Evolutionary conservation across 2,329 filamentous ascomycete species (phyloP).

Genomic region (Epicoccum sorghinum): DNA sequence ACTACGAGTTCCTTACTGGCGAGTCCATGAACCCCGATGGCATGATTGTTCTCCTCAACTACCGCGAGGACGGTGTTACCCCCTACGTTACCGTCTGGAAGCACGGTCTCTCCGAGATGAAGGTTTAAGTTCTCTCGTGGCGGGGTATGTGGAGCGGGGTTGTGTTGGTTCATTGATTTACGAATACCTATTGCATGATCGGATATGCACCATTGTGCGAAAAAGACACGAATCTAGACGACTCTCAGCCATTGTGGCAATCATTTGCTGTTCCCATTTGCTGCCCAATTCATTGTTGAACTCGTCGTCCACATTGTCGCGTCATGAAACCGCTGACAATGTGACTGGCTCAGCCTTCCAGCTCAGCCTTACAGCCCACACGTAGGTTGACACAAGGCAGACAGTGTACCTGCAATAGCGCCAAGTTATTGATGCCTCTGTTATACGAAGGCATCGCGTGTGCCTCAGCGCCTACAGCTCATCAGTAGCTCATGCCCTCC

Average conservation of each 20-base stretch:
- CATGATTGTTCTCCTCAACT: slow-evolving; percentile 96
- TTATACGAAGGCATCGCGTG: neutral
- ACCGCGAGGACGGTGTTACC: slow-evolving; percentile 93
- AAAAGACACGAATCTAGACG: slow-evolving; percentile 44
- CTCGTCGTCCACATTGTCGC: too few species aligned
- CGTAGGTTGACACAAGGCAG: too few species aligned
- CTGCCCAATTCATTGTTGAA: neutral
- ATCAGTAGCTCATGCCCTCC: neutral
- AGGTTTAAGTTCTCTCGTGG: slow-evolving; percentile 70
- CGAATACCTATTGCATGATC: slow-evolving; percentile 48
- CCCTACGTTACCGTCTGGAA: slow-evolving; percentile 94
- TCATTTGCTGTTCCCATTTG: neutral
- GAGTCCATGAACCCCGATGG: slow-evolving; percentile 91
- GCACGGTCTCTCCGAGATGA: slow-evolving; percentile 85
- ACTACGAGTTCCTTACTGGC: slow-evolving; percentile 94
- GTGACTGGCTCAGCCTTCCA: too few species aligned
- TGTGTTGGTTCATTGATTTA: slow-evolving; percentile 41
- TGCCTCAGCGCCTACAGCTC: slow-evolving; percentile 6
- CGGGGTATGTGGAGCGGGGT: slow-evolving; percentile 24
- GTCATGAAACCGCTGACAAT: too few species aligned
- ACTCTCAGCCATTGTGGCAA: slow-evolving; percentile 25
- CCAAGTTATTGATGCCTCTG: neutral
- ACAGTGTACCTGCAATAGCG: neutral
- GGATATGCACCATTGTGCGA: slow-evolving; percentile 44
- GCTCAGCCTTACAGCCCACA: too few species aligned